Conservation (phyloP, 176 grass and related monocot species). For the Saccharum spontaneum region DNA sequence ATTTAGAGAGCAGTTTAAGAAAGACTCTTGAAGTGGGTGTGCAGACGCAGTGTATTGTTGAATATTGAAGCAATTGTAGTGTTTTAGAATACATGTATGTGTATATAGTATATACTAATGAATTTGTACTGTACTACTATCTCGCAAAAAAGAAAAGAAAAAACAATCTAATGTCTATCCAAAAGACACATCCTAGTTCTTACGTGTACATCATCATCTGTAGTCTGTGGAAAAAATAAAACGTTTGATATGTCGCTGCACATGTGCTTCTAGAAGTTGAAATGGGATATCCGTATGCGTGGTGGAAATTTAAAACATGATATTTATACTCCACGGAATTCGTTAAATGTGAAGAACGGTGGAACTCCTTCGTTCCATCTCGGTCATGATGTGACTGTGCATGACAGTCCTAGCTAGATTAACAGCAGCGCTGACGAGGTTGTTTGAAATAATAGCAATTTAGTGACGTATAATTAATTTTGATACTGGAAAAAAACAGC, state of each 20-base stretch:
- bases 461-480: too few relatives aligned
- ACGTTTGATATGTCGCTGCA: neutral
- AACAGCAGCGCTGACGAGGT: too few relatives aligned
- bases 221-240: neutral
- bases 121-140: neutral
- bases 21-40: too few relatives aligned
- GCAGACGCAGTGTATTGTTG: neutral
- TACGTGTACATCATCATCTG: neutral
- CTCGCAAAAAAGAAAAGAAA: neutral
- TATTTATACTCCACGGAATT: neutral
- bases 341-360: too few relatives aligned
- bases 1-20: too few relatives aligned
- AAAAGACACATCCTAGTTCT: neutral
- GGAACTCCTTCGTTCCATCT: neutral
- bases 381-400: too few relatives aligned
- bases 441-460: too few relatives aligned
- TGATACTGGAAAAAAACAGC: too few relatives aligned
- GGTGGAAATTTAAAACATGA: neutral
- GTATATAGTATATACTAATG: neutral
- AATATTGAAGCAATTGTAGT: neutral
- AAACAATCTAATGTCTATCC: neutral
- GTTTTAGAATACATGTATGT: neutral
- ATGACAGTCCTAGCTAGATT: too few relatives aligned
- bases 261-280: conserved; percentile 13
- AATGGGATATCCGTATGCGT: neutral